A percentile compares a stretch with the other conserved stretches of the same genome.
Conservation (phyloP, 257 asterid genomes). For the Mentha longifolia region DNA sequence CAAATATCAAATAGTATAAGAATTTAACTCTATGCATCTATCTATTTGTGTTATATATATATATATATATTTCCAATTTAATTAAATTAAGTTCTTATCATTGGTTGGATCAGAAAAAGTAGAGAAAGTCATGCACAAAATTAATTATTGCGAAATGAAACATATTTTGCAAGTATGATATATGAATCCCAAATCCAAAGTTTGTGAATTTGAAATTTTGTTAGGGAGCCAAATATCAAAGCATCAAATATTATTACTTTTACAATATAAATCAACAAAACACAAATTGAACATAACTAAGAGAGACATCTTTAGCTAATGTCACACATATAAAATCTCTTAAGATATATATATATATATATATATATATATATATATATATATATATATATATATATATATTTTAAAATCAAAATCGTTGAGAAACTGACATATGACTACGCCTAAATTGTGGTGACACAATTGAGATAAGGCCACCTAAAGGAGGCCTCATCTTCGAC, state of each 20-base stretch:
- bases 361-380: not conserved
- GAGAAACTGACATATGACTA: slow-evolving; percentile 63
- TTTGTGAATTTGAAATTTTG: too few species aligned
- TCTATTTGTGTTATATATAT: too few species aligned
- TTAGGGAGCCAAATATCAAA: not conserved
- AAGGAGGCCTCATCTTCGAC: slow-evolving; percentile 82
- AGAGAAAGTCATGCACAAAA: too few species aligned
- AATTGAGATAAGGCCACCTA: slow-evolving; percentile 77
- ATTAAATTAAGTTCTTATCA: too few species aligned
- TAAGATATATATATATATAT: not conserved
- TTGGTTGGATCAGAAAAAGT: too few species aligned
- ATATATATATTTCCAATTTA: too few species aligned
- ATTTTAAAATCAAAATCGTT: slow-evolving; percentile 52
- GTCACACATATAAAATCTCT: not conserved
- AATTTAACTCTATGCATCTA: not conserved
- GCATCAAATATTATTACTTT: not conserved
- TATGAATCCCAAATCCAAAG: too few species aligned
- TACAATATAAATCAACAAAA: not conserved
- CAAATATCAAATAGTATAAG: not conserved
- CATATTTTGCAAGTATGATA: too few species aligned
- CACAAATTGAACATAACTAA: not conserved
- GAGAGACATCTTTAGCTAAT: not conserved
- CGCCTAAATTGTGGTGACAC: slow-evolving; percentile 63
- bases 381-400: not conserved
- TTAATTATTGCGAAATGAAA: too few species aligned